Conservation (phyloP, 1,139 yeast species). For the Candida pseudocylindracea region DNA sequence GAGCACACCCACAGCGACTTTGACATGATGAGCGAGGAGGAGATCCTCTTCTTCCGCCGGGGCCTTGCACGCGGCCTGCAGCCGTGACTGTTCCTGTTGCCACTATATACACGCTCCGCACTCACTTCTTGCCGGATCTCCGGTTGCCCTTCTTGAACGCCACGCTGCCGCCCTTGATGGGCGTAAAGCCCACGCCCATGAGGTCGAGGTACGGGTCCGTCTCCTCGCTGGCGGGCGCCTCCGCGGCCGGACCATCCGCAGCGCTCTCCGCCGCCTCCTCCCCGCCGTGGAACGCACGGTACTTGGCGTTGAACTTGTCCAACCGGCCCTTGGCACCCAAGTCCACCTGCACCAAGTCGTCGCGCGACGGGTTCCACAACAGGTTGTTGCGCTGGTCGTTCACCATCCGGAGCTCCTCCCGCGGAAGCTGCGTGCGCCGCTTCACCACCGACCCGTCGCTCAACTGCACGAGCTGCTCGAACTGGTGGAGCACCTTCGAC, state of each 20-base stretch:
- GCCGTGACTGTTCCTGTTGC: too few relatives aligned
- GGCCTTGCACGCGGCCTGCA: too few relatives aligned
- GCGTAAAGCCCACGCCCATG: too few relatives aligned
- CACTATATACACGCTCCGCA: too few relatives aligned
- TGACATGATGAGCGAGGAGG: too few relatives aligned
- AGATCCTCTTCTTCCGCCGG: too few relatives aligned
- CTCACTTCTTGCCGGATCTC: too few relatives aligned
- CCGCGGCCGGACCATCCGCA: too few relatives aligned
- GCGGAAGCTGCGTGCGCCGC: conserved; percentile 76
- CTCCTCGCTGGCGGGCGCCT: too few relatives aligned
- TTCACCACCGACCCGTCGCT: conserved; percentile 82
- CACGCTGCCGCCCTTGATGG: too few relatives aligned
- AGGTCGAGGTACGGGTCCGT: conserved; percentile 17
- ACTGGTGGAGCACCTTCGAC: conserved; percentile 82
- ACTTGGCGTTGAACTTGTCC: conserved; percentile 67
- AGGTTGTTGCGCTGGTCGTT: conserved; percentile 74
- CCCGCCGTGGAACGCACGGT: conserved; percentile 22
- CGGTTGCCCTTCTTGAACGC: too few relatives aligned
- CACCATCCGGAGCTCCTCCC: conserved; percentile 66
- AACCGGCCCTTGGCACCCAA: conserved; percentile 72
- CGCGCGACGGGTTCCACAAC: conserved; percentile 73
- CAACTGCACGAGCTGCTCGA: conserved; percentile 68
- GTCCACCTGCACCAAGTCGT: conserved; percentile 53
- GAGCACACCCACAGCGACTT: too few relatives aligned
- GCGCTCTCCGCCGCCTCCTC: conserved; percentile 7